phyloP scores from a whole-genome alignment of 1,284 basidiomycete genomes.

The Albatrellus sp. region DNA sequence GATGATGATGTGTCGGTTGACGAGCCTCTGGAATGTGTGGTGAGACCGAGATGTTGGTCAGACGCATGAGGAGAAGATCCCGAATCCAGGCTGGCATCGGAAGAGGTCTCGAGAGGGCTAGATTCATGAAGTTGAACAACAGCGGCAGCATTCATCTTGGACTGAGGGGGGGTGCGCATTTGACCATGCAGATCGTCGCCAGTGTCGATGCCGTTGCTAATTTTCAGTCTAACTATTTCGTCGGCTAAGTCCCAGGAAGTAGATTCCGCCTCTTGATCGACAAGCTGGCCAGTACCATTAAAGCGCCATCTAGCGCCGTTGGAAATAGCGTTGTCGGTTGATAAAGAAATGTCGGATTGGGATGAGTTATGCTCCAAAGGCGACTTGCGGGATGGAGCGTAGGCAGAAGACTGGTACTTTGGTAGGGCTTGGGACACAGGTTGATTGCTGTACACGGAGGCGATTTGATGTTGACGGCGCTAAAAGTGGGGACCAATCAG shows the following conservation, averaged over 20 bases:
- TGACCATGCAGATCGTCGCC: slow-evolving; percentile 35
- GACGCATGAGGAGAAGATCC: slow-evolving; percentile 43
- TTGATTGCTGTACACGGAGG: slow-evolving; percentile 11
- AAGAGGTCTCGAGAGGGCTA: slow-evolving; percentile 61
- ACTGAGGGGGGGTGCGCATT: slow-evolving; percentile 53
- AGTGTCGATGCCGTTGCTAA: slow-evolving; percentile 34
- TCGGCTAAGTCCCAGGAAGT: slow-evolving; percentile 60
- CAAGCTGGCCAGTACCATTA: slow-evolving; percentile 46
- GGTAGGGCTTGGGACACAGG: slow-evolving; percentile 9
- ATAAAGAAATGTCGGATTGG: slow-evolving; percentile 15
- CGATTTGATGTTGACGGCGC: slow-evolving; percentile 14
- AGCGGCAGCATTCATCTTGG: slow-evolving; percentile 33
- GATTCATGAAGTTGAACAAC: slow-evolving; percentile 47
- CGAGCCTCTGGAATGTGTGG: slow-evolving; percentile 63
- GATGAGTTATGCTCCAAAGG: slow-evolving; percentile 11
- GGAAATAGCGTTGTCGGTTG: slow-evolving; percentile 18
- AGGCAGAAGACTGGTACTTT: slow-evolving; percentile 10
- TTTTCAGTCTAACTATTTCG: slow-evolving; percentile 59
- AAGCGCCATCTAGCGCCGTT: slow-evolving; percentile 45
- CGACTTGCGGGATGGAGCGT: slow-evolving; percentile 9
- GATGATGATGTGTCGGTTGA: slow-evolving; percentile 60
- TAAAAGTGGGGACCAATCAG: slow-evolving; percentile 5
- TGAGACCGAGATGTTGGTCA: slow-evolving; percentile 44
- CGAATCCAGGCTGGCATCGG: slow-evolving; percentile 56
- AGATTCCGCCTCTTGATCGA: slow-evolving; percentile 39